phyloP scores from a whole-genome alignment of 1,139 yeast genomes.

The Taiozyma onychis region DNA sequence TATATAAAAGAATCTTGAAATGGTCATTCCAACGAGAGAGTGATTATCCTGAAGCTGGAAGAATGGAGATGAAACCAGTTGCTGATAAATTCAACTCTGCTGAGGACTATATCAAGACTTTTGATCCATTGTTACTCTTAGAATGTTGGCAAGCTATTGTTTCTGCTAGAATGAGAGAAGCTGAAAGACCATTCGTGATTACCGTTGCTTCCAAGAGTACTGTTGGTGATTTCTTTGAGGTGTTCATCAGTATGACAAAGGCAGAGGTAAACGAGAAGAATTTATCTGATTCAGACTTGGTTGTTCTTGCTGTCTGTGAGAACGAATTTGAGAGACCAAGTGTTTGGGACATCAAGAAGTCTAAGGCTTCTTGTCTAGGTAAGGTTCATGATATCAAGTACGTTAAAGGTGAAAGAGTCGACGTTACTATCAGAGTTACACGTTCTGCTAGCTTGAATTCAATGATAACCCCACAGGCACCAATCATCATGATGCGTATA shows the following conservation, averaged over 20 bases:
- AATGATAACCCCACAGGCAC: constrained; percentile 56
- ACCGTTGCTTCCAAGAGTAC: constrained; percentile 75
- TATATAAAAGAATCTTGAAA: constrained; percentile 60
- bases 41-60: constrained; percentile 52
- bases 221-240: constrained; percentile 84
- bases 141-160: constrained; percentile 95
- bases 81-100: constrained; percentile 47
- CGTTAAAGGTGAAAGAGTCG: constrained; percentile 59
- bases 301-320: constrained; percentile 54
- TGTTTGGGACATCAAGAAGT: constrained; percentile 24
- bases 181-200: constrained; percentile 60
- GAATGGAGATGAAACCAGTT: constrained; percentile 28
- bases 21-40: constrained; percentile 68
- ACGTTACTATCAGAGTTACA: constrained; percentile 66
- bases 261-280: constrained; percentile 44
- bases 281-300: constrained; percentile 69
- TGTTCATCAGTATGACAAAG: constrained; percentile 69
- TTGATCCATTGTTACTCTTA: constrained; percentile 75
- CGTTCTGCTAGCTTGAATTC: constrained; percentile 34
- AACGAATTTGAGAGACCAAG: constrained; percentile 14
- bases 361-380: constrained; percentile 54
- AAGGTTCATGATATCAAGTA: constrained; percentile 69
- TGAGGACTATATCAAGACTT: constrained; percentile 56
- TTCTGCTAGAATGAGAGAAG: constrained; percentile 60
- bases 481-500: constrained; percentile 62